A percentile compares a stretch with the other conserved stretches of the same genome.
These are phyloP conservation scores for Apiospora koreana DNA, from an alignment of 2,329 filamentous ascomycete species.

Conservation along the genomic window DNA sequence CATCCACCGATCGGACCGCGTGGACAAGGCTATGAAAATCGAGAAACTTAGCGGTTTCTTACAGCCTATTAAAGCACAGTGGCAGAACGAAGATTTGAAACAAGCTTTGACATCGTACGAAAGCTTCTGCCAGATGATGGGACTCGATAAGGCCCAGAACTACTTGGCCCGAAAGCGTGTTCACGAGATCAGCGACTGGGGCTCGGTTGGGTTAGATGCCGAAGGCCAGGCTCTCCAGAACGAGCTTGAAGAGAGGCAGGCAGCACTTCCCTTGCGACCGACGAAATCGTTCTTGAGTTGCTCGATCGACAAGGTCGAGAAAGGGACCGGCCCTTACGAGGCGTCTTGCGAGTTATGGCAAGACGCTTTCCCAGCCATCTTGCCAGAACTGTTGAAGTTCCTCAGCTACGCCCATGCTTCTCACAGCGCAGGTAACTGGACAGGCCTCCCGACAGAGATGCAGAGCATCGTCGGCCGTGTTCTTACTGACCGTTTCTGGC, in stretches of 20 bases:
- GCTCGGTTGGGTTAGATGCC: conserved; percentile 70
- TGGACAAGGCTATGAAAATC: conserved; percentile 72
- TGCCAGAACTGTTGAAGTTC: conserved; percentile 85
- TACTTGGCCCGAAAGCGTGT: conserved; percentile 77
- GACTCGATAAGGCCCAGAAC: conserved; percentile 75
- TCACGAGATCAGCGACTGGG: conserved; percentile 81
- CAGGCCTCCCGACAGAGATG: conserved; percentile 73
- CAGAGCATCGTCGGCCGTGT: conserved; percentile 77
- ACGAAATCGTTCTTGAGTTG: conserved; percentile 93
- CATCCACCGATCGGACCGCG: conserved; percentile 79
- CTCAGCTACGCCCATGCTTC: conserved; percentile 86
- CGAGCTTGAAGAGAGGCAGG: conserved; percentile 74
- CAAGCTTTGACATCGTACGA: conserved; percentile 72
- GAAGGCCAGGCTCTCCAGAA: conserved; percentile 79
- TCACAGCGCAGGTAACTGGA: conserved; percentile 85
- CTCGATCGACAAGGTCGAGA: conserved; percentile 85
- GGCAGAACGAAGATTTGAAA: conserved; percentile 72
- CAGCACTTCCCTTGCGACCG: conserved; percentile 74
- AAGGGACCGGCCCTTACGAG: conserved; percentile 70
- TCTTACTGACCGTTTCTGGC: conserved; percentile 95
- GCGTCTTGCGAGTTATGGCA: conserved; percentile 83
- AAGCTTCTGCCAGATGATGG: conserved; percentile 78
- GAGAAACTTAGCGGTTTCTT: conserved; percentile 76
- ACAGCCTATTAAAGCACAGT: conserved; percentile 77
- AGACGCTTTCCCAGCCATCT: conserved; percentile 75